Base-by-base conservation (phyloP, 163 green algal species). In the Scenedesmus sp. region DNA sequence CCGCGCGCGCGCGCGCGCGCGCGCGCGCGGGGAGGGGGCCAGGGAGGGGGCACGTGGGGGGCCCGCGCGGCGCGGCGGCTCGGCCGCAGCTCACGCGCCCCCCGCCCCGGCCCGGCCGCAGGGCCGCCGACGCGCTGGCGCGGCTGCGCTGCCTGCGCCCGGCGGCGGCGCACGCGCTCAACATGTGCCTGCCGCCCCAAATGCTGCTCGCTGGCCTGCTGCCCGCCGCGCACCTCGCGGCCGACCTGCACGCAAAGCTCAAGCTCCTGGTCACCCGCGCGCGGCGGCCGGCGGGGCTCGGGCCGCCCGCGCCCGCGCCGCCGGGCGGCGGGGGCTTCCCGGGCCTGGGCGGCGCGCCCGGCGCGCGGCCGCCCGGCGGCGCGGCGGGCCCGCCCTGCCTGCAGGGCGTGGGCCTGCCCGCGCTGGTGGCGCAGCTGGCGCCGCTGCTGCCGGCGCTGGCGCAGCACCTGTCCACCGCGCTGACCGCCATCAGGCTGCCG, bases 401-500 rank as follows among this genome's bases (percentile, higher is more conserved):
- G 34, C 34, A 66, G 20, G 36, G 53, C 6, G 11, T 66, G n/a
- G 47, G 22, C 26, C 17, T 71, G 57, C 54, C 60, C 42, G 17
- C 74, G 48, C 34, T 81, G 48, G 50, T 58, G 50, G 15, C 31
- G 26, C 63, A 75, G 33, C 48, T 75, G 62, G 24, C 60, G 62
- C 62, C 74, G 11, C 31, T 81, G 33, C 39, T 81, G 62, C 74
- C 74, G n/a, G 48, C 74, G 22, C n/a, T 81, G 47, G 51, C 67
- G 47, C 34, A 34, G 20, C 74, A 81, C 74, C 47, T 81, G 4
- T 6, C 15, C 22, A 63, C 42, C 17, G 74, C 74, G 15, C 33
- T 74, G 48, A 60, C 14, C 17, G 54, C 60, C 3, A 45, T 81
- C 18, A 47, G 39, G 29, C 33, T 67, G 64, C 74, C 74, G 24